A percentile compares a stretch with the other conserved stretches of the same genome.
Evolutionary conservation across 768 basidiomycete species (phyloP).

Genomic region (Stropharia rugosoannulata): DNA sequence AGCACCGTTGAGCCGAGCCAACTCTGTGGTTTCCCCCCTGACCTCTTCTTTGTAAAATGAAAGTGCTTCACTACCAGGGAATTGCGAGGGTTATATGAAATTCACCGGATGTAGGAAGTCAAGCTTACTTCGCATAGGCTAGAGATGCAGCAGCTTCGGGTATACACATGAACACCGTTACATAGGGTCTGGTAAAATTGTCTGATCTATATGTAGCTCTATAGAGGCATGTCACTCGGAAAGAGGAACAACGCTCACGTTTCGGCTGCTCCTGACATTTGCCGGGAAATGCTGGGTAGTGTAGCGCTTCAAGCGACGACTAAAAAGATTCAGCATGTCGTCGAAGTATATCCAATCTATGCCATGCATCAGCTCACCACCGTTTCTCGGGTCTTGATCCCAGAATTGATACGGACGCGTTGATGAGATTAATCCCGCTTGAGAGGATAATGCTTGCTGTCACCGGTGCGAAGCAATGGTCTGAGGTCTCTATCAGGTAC

Average conservation of each 20-base stretch:
- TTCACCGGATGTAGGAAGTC: background rate
- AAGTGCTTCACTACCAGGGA: conserved; percentile 30
- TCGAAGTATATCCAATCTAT: background rate
- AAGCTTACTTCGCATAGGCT: background rate
- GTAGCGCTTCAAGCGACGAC: conserved; percentile 7
- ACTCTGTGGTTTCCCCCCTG: conserved; percentile 29
- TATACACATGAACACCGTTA: background rate
- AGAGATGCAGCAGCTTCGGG: background rate
- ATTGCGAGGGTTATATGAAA: background rate
- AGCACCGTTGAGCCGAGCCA: conserved; percentile 19
- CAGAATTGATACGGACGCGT: conserved; percentile 22
- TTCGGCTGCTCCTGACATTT: conserved; percentile 32
- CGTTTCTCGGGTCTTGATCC: conserved; percentile 7
- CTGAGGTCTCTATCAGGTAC: conserved; percentile 25
- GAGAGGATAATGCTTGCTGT: conserved; percentile 32
- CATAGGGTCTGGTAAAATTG: background rate
- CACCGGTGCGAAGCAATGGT: conserved; percentile 22
- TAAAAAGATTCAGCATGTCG: background rate
- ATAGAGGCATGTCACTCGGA: conserved; percentile 25
- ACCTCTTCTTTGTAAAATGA: conserved; percentile 42
- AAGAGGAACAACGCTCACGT: conserved; percentile 35
- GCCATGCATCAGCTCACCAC: background rate
- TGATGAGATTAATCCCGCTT: conserved; percentile 32
- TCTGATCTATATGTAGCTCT: conserved; percentile 20
- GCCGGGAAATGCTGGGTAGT: conserved; percentile 19